phyloP scores from a whole-genome alignment of 441 rosid species.

The Biscutella laevigata region DNA sequence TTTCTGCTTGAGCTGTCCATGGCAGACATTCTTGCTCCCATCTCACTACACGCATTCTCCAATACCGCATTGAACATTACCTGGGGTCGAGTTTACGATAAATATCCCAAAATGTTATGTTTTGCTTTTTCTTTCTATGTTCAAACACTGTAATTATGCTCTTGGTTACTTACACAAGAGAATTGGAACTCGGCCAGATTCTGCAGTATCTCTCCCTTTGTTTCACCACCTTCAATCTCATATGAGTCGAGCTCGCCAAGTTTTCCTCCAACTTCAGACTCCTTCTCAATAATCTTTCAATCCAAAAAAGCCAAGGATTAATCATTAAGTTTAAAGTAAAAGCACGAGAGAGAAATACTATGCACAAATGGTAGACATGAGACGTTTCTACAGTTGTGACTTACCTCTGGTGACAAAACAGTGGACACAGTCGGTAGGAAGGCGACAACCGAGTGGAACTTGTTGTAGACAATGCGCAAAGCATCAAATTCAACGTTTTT shows the following conservation, averaged over 20 bases:
- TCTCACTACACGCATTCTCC: constrained; percentile 95
- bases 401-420: constrained; percentile 81
- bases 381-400: neutral
- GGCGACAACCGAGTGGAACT: constrained; percentile 71
- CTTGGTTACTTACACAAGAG: constrained; percentile 66
- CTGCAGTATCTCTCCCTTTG: constrained; percentile 83
- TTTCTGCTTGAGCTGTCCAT: constrained; percentile 98
- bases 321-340: neutral
- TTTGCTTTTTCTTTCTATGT: neutral
- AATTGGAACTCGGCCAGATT: constrained; percentile 91
- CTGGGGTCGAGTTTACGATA: constrained; percentile 27
- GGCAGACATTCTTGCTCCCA: constrained; percentile 96
- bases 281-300: constrained; percentile 70
- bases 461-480: constrained; percentile 82
- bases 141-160: neutral
- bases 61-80: constrained; percentile 75
- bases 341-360: neutral
- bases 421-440: constrained; percentile 78
- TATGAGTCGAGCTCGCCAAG: constrained; percentile 83
- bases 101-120: neutral
- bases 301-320: neutral
- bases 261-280: constrained; percentile 77
- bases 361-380: neutral
- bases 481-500: constrained; percentile 92
- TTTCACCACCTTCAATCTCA: constrained; percentile 94